phyloP scores from a whole-genome alignment of 2,329 filamentous ascomycete genomes.

The Scedosporium apiospermum region DNA sequence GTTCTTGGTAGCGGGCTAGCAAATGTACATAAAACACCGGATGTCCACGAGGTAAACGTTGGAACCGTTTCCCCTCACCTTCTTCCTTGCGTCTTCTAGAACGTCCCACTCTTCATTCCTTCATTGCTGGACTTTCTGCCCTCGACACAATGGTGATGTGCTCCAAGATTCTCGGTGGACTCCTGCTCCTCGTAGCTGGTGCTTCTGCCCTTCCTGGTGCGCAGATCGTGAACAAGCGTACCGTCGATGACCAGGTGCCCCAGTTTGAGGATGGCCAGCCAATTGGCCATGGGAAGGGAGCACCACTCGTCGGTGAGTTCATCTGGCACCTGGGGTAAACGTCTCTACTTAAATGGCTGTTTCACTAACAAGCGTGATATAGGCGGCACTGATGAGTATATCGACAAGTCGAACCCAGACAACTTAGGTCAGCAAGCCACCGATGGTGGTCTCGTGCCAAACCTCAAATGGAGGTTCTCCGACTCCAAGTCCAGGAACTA shows the following conservation, averaged over 20 bases:
- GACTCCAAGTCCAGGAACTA: slow-evolving; percentile 55
- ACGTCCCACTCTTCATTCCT: not conserved
- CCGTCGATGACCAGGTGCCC: slow-evolving; percentile 10
- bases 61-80: not conserved
- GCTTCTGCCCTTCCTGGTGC: not conserved
- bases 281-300: slow-evolving; percentile 47
- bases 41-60: not conserved
- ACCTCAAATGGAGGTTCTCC: slow-evolving; percentile 62
- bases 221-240: not conserved
- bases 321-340: not conserved
- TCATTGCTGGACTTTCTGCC: not conserved
- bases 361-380: not conserved
- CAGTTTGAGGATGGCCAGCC: slow-evolving; percentile 44
- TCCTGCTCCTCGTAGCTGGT: not conserved
- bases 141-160: not conserved
- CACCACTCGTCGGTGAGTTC: slow-evolving; percentile 43
- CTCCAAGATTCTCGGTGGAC: not conserved
- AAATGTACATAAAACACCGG: not conserved
- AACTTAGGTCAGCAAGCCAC: slow-evolving; percentile 53
- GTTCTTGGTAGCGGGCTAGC: not conserved
- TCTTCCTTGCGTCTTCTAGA: not conserved
- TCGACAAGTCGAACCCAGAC: slow-evolving; percentile 55
- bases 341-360: too few species aligned
- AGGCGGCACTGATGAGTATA: slow-evolving; percentile 54
- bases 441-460: slow-evolving; percentile 54